phyloP scores from a whole-genome alignment of 306 rosid species.

The Gillenia trifoliata region DNA sequence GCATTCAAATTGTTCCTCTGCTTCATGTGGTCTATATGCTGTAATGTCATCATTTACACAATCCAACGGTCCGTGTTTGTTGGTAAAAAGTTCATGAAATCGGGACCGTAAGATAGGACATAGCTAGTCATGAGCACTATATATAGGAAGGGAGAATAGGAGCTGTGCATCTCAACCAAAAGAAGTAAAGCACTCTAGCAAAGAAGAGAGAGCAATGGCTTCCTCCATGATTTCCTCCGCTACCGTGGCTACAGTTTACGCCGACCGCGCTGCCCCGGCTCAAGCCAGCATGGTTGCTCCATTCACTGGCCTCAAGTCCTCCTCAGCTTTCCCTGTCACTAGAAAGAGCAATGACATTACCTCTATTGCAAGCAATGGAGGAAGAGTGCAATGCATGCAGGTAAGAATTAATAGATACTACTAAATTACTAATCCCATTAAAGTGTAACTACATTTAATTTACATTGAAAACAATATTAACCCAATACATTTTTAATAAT shows the following conservation, averaged over 20 bases:
- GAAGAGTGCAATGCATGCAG: constrained; percentile 65
- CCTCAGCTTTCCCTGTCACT: constrained; percentile 45
- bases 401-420: constrained; percentile 15
- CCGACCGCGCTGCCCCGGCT: constrained; percentile 35
- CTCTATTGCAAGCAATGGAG: constrained; percentile 58
- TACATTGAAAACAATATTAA: background rate
- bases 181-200: background rate
- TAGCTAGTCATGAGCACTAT: background rate
- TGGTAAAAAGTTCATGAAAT: background rate
- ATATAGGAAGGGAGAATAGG: background rate
- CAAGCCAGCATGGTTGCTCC: constrained; percentile 57
- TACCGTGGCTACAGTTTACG: constrained; percentile 28
- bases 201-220: constrained; percentile 34
- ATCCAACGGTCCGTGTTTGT: background rate
- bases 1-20: background rate
- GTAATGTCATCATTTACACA: background rate
- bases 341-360: constrained; percentile 55
- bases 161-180: background rate
- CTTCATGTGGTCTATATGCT: constrained; percentile 5
- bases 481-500: background rate
- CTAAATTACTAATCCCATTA: background rate
- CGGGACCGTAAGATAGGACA: background rate
- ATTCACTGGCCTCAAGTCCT: constrained; percentile 58
- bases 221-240: constrained; percentile 57
- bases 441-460: background rate